phyloP scores from a whole-genome alignment of 306 rosid species.

The Cucurbita maxima region DNA sequence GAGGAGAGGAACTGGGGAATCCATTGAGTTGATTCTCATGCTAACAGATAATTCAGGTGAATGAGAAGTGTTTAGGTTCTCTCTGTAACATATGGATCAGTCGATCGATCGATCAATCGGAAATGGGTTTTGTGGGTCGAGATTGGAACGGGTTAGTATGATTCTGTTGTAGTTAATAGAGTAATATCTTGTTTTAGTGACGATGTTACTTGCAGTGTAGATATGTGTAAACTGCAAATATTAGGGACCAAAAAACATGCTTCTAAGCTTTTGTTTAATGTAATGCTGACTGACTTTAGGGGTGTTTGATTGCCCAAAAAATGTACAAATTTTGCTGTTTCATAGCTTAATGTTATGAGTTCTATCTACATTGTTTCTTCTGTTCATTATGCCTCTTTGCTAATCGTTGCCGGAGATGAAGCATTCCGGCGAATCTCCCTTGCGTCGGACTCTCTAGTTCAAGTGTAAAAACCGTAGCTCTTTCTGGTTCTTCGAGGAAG shows the following conservation, averaged over 20 bases:
- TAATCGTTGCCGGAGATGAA: too few species aligned
- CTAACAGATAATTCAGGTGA: conserved; percentile 1
- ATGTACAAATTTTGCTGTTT: not conserved
- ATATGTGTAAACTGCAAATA: conserved; percentile 4
- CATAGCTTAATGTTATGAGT: not conserved
- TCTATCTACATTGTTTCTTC: too few species aligned
- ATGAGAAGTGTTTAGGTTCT: not conserved
- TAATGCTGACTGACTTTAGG: not conserved
- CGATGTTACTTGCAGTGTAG: conserved; percentile 6
- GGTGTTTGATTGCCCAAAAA: not conserved
- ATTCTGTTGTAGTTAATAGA: not conserved
- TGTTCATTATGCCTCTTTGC: too few species aligned
- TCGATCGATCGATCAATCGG: not conserved
- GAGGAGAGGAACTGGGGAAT: not conserved
- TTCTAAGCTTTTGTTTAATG: conserved; percentile 3
- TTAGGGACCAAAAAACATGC: not conserved
- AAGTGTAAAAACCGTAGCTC: too few species aligned
- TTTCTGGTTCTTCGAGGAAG: too few species aligned
- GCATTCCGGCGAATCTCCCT: too few species aligned
- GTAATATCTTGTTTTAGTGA: conserved; percentile 9
- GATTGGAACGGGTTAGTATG: not conserved
- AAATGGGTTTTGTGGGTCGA: not conserved
- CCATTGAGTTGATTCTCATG: not conserved
- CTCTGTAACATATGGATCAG: conserved; percentile 3
- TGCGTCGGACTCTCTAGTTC: too few species aligned